Percentiles rank a stretch among this genome's conserved stretches.
Evolutionary conservation across 805 yeast genomes (phyloP).

Genomic region (Monosporozyma servazzii): DNA sequence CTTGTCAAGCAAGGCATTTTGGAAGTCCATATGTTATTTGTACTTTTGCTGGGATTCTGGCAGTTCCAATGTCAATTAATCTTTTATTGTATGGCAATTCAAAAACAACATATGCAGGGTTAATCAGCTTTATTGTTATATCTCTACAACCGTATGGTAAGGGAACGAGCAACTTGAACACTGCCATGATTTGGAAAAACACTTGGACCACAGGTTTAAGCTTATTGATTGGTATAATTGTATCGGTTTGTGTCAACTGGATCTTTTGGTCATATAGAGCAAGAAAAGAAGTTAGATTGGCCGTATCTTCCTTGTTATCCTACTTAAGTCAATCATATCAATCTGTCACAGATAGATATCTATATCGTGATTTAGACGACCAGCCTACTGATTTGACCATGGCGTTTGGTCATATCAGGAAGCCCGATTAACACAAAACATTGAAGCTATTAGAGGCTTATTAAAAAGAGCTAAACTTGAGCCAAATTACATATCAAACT

Average conservation of each 20-base stretch:
- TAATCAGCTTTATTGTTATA: slow-evolving; percentile 35
- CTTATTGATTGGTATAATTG: slow-evolving; percentile 32
- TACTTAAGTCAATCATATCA: slow-evolving; percentile 41
- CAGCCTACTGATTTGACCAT: slow-evolving; percentile 38
- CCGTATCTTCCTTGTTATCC: slow-evolving; percentile 33
- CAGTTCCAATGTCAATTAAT: slow-evolving; percentile 28
- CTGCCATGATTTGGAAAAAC: slow-evolving; percentile 28
- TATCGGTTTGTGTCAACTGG: slow-evolving; percentile 36
- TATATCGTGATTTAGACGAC: slow-evolving; percentile 40
- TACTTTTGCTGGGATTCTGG: slow-evolving; percentile 33
- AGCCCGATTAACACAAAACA: slow-evolving; percentile 38
- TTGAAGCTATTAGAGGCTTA: slow-evolving; percentile 33
- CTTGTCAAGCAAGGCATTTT: slow-evolving; percentile 32
- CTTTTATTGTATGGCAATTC: slow-evolving; percentile 33
- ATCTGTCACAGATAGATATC: slow-evolving; percentile 38
- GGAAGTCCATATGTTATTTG: slow-evolving; percentile 34
- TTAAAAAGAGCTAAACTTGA: slow-evolving; percentile 32
- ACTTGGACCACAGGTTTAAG: slow-evolving; percentile 36
- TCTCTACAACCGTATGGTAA: slow-evolving; percentile 28
- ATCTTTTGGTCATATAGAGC: slow-evolving; percentile 42
- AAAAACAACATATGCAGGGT: slow-evolving; percentile 35
- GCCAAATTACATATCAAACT: slow-evolving; percentile 29
- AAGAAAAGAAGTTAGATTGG: slow-evolving; percentile 33
- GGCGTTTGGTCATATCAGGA: slow-evolving; percentile 39
- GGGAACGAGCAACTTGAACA: slow-evolving; percentile 8